Base-by-base conservation (phyloP, 371 early-diverging fungal species). In the Mucor racemosus region DNA sequence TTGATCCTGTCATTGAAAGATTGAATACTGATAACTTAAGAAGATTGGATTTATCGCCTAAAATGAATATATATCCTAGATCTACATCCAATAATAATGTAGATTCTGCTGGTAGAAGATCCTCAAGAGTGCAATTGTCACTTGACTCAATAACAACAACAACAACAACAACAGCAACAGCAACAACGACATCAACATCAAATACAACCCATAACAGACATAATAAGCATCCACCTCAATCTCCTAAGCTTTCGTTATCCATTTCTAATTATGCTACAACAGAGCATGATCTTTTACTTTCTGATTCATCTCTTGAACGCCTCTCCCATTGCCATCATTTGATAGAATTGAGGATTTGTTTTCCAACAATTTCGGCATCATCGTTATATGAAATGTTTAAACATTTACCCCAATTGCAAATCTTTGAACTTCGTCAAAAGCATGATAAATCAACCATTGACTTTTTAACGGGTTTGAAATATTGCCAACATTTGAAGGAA, bases 1-100 rank as follows among this genome's bases (percentile, higher is more conserved):
- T 80, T 14, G 73, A 78, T 60, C 9, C 35, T 0, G n/a, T 78
- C 3, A 60, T 80, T 7, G 40, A 57, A 17, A 34, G 46, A 14
- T 40, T 80, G 44, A 65, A 65, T 26, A 41, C 65, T 8, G n/a
- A 6, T 58, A 58, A 33, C n/a, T 14, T 60, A 31, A 42, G 4
- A 15, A 19, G 59, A 8, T 31, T 59, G 5, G 59, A 59, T 26
- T 31, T 59, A 14, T 59, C 59, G 31, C 59, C 59, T 15, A 59
- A 59, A 41, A 59, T 59, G 59, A 59, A 41, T 31, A 41, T 59
- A 40, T 59, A 59, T 39, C 67, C 68, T 26, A 64, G 41, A 26
- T 26, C 64, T 14, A 19, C 36, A 31, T 19, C 50, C 50, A 50
- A 19, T 8, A 26, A 19, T 5, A 50, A 50, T 58, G 4, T 58